Conservation (phyloP, 1,284 basidiomycete species). For the Ustilago vetiveriae region DNA sequence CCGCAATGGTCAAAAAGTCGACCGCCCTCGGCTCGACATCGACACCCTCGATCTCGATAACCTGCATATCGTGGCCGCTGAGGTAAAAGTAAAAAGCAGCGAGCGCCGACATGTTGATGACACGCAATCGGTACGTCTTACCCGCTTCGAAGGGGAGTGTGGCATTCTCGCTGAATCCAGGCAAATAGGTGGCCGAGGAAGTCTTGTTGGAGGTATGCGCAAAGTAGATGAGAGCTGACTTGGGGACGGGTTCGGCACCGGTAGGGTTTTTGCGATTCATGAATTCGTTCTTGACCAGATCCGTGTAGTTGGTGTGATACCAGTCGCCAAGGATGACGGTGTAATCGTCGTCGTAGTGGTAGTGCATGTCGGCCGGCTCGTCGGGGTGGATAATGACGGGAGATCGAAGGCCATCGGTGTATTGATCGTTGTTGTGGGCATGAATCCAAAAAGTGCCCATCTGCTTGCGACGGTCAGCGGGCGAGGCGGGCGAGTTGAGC, state of each 20-base stretch:
- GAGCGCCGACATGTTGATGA: slow-evolving; percentile 71
- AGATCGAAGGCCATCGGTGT: slow-evolving; percentile 61
- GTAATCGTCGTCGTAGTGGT: slow-evolving; percentile 89
- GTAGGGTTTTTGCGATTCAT: slow-evolving; percentile 72
- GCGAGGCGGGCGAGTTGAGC: slow-evolving; percentile 41
- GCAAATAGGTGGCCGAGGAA: slow-evolving; percentile 42
- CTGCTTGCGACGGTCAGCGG: slow-evolving; percentile 40
- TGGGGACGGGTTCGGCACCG: slow-evolving; percentile 60
- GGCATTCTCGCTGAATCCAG: slow-evolving; percentile 78
- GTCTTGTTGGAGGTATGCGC: slow-evolving; percentile 72
- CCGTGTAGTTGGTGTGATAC: slow-evolving; percentile 67
- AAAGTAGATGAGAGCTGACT: slow-evolving; percentile 85
- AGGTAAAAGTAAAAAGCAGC: slow-evolving; percentile 55
- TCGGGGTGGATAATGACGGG: slow-evolving; percentile 66
- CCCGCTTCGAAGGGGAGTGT: slow-evolving; percentile 72
- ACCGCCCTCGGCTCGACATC: slow-evolving; percentile 36
- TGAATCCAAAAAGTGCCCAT: slow-evolving; percentile 70
- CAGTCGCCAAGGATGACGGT: slow-evolving; percentile 85
- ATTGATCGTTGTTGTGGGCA: slow-evolving; percentile 60
- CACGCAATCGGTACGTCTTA: slow-evolving; percentile 71
- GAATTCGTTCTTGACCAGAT: slow-evolving; percentile 70
- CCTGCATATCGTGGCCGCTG: slow-evolving; percentile 45
- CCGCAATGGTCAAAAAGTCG: slow-evolving; percentile 42
- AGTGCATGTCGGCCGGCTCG: slow-evolving; percentile 58
- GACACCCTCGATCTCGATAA: slow-evolving; percentile 60